Percentiles rank a stretch among this genome's conserved stretches.
These are phyloP conservation scores for Cucurbita maxima DNA, from an alignment of 306 rosid species.

Conservation along the genomic window DNA sequence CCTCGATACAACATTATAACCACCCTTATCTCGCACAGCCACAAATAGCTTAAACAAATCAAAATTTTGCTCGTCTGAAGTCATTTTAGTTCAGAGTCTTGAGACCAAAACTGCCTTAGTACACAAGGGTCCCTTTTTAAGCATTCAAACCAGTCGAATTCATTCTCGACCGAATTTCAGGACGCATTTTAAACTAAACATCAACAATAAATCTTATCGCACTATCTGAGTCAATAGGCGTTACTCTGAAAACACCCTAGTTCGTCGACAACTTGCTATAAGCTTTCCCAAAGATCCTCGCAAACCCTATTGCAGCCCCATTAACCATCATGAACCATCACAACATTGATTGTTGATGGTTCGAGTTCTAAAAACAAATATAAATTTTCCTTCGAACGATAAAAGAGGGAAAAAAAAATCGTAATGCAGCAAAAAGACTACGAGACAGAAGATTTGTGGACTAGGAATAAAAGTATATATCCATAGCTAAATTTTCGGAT, in stretches of 20 bases:
- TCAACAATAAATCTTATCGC: background rate
- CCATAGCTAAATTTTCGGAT: background rate
- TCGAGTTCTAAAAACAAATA: slow-evolving; percentile 33
- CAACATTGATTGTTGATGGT: slow-evolving; percentile 26
- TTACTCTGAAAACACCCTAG: background rate
- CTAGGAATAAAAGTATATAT: background rate
- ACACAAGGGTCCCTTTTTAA: background rate
- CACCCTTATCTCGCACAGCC: slow-evolving; percentile 68
- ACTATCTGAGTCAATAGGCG: background rate
- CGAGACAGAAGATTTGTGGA: background rate
- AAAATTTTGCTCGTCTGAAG: slow-evolving; percentile 25
- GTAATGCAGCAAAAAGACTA: background rate
- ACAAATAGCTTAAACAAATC: slow-evolving; percentile 59
- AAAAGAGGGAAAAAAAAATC: background rate
- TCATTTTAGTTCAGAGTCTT: slow-evolving; percentile 14
- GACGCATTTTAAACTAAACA: background rate
- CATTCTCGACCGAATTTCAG: background rate
- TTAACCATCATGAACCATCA: slow-evolving; percentile 27
- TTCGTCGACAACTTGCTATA: background rate
- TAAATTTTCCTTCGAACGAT: background rate
- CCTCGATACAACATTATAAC: slow-evolving; percentile 30
- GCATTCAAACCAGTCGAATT: background rate
- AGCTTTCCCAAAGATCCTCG: slow-evolving; percentile 12
- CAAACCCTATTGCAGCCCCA: slow-evolving; percentile 15
- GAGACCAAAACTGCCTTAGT: slow-evolving; percentile 4